A percentile compares a stretch with the other conserved stretches of the same genome.
Evolutionary conservation across 73 alveolate genomes (phyloP).

Genomic region (Paramecium sonneborni): DNA sequence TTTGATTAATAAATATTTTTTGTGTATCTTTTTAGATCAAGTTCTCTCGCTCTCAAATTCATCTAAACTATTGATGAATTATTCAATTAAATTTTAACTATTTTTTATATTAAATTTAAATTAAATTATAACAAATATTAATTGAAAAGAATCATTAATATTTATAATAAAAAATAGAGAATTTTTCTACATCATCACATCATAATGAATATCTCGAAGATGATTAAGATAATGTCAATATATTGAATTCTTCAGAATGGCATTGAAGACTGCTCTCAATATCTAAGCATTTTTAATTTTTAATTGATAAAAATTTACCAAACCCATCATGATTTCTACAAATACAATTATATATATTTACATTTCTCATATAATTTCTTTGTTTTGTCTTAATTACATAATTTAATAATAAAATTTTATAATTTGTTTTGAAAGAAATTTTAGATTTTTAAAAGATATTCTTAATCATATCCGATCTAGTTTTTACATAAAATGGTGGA

Average conservation of each 20-base stretch:
- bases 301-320: not conserved
- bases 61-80: not conserved
- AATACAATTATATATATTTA: not conserved
- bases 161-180: constrained; percentile 49
- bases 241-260: constrained; percentile 1
- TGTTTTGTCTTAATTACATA: not conserved
- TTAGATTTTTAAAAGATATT: not conserved
- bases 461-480: constrained; percentile 1
- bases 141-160: not conserved
- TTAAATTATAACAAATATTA: not conserved
- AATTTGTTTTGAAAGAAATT: not conserved
- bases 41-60: no score
- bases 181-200: not conserved
- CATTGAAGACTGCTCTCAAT: constrained; percentile 25
- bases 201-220: not conserved
- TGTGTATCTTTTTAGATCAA: not conserved
- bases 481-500: constrained; percentile 69
- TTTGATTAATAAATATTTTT: not conserved
- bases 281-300: not conserved
- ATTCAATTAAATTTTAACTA: not conserved
- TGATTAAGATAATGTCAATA: not conserved
- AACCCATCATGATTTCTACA: not conserved
- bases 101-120: not conserved
- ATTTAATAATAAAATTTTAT: not conserved
- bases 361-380: not conserved